Base-by-base conservation (phyloP, 345 rosid genomes). In the Citrus mangshanensis region DNA sequence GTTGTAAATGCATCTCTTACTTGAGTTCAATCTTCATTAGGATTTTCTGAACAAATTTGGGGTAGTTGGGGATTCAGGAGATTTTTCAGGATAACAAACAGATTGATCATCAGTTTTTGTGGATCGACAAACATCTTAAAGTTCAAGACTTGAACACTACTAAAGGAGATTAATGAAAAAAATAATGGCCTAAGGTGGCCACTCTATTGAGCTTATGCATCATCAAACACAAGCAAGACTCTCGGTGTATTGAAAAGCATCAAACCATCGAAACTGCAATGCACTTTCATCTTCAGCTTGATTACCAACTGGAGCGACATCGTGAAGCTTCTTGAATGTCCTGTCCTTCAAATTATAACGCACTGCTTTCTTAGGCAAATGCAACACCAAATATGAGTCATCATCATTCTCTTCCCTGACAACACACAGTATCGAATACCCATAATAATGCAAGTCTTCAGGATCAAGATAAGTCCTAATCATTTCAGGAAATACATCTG, bases 401-500 rank as follows among this genome's bases (percentile, higher is more conserved):
- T 61, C 84, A 6, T 83, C 81, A 4, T 34, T 72, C 77, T 84
- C 89, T 82, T 63, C 83, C 24, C 76, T 70, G 2, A 81, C 81
- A 49, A 87, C 34, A 46, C 69, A 32, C 6, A 82, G 54, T 69
- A 82, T 75, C 1, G 73, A 73, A 80, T 82, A 84, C 7, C 10
- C 56, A n/a, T 71, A 71, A 27, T 59, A 40, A 38, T 81, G 8
- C 13, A 78, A 18, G 62, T 32, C 65, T 7, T 46, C 63, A 9
- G 71, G 56, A 30, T 73, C 70, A 8, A 56, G 3, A 7, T 78
- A 14, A 35, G 55, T 55, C 46, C 74, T 69, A 24, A 62, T 42
- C 73, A 86, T 89, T 76, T 82, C 88, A 0, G 90, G 88, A 67
- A 82, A 80, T 59, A 73, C 78, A 1, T 69, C 60, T 64, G 69